These are phyloP conservation scores for Serpula lacrymans DNA, from an alignment of 768 basidiomycete species.

Conservation along the genomic window DNA sequence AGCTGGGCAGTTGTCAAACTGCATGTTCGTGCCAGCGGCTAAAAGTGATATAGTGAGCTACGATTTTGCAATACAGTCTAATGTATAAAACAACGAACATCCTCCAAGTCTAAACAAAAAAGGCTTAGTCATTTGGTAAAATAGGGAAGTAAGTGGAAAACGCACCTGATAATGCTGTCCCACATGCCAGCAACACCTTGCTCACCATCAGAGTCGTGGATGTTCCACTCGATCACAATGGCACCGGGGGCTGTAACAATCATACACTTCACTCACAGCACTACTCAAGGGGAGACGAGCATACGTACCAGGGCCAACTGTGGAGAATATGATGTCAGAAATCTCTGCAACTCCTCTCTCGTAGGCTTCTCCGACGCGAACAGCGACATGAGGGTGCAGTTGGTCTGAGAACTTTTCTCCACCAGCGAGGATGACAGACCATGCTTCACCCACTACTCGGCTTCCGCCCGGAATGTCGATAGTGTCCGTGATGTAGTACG, in stretches of 20 bases:
- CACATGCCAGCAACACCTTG: slow-evolving; percentile 53
- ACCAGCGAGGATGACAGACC: slow-evolving; percentile 46
- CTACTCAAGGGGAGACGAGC: background rate
- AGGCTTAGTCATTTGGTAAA: background rate
- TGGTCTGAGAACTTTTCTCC: slow-evolving; percentile 39
- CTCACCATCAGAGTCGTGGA: slow-evolving; percentile 47
- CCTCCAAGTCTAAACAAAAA: slow-evolving; percentile 22
- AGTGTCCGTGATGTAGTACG: slow-evolving; percentile 45
- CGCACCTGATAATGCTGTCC: slow-evolving; percentile 42
- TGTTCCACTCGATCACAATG: slow-evolving; percentile 56
- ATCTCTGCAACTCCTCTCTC: slow-evolving; percentile 57
- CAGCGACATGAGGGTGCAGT: slow-evolving; percentile 36
- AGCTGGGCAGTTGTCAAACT: slow-evolving; percentile 42
- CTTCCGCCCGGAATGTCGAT: slow-evolving; percentile 46
- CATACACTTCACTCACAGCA: background rate
- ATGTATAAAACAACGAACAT: slow-evolving; percentile 11
- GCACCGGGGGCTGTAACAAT: slow-evolving; percentile 35
- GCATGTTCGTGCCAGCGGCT: slow-evolving; percentile 56
- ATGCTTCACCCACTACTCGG: slow-evolving; percentile 47
- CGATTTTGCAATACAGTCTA: background rate
- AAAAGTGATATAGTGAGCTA: slow-evolving; percentile 11
- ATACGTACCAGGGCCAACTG: slow-evolving; percentile 44
- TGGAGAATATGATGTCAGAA: slow-evolving; percentile 60
- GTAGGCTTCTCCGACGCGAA: slow-evolving; percentile 46
- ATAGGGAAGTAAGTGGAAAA: slow-evolving; percentile 1